Evolutionary conservation across 352 stramenopile species (phyloP), one percentile per base, ranked within the genome.

Genomic region (Phytophthora vignae): DNA sequence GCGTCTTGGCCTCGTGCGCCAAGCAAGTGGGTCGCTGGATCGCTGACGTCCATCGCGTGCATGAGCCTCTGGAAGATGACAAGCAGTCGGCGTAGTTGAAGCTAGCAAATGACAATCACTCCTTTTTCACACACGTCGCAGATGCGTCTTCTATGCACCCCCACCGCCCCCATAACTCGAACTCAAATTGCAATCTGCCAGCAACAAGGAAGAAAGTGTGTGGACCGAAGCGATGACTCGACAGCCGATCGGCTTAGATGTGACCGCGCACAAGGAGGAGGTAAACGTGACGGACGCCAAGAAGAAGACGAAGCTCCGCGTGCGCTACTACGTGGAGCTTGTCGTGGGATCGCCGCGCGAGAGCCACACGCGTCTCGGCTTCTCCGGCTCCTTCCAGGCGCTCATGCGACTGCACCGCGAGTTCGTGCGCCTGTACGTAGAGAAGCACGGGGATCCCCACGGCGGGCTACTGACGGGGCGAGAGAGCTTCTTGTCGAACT

Each of bases 271-370:
- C 81, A 90, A 88, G 71, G 83, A 92, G 65, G 81, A 83, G 67
- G 76, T 74, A 29, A 82, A 87, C 52, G 74, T 83, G 58, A 79
- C 83, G 0, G 74, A 92, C 69, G 52, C 70, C 19, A 79, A 73
- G 44, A 79, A 81, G 61, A 83, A 82, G 48, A 71, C 64, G 54
- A 82, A 84, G 55, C 52, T 86, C 42, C 85, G 73, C 48, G 82
- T 88, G 69, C 85, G 85, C 36, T 92, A 91, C 76, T 92, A 92
- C 67, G 83, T 92, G 60, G 85, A 92, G 68, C 50, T 92, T 33
- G 76, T 92, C 17, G 76, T 91, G 48, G 85, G 83, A 22, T 77
- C 79, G 9, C 66, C 75, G 19, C 83, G 79, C 42, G 77, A 71
- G 73, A 83, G 58, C 36, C 85, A 91, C 80, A 84, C 77, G 60